These are phyloP conservation scores for Podila clonocystis DNA, from an alignment of 192 early-diverging fungal species.

Conservation along the genomic window DNA sequence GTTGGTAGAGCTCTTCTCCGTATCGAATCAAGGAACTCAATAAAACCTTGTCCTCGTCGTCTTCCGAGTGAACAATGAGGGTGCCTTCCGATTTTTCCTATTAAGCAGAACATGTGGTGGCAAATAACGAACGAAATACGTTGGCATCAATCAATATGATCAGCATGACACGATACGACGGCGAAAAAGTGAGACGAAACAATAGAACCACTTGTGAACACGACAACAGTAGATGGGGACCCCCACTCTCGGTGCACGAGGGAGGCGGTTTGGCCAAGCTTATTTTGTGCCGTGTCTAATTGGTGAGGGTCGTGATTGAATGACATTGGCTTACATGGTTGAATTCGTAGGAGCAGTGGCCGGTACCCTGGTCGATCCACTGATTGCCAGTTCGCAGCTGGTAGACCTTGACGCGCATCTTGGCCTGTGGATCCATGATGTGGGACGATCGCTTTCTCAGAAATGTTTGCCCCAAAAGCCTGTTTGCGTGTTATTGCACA, in stretches of 20 bases:
- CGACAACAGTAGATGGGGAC: too few relatives aligned
- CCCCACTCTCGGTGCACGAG: too few relatives aligned
- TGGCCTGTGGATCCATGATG: conserved; percentile 41
- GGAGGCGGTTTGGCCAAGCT: too few relatives aligned
- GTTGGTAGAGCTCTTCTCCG: conserved; percentile 75
- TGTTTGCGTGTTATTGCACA: not conserved
- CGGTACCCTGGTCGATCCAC: conserved; percentile 91
- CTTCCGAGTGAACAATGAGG: conserved; percentile 72
- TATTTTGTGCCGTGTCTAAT: too few relatives aligned
- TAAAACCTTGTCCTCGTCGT: conserved; percentile 64
- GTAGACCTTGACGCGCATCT: conserved; percentile 87
- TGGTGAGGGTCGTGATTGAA: not conserved
- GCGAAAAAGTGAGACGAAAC: too few relatives aligned
- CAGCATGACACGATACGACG: too few relatives aligned
- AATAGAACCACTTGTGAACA: too few relatives aligned
- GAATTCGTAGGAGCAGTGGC: conserved; percentile 75
- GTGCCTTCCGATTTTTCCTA: conserved; percentile 65
- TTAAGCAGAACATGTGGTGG: not conserved
- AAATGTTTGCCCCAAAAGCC: not conserved
- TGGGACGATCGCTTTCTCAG: too few relatives aligned
- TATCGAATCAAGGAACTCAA: conserved; percentile 80
- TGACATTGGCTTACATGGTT: conserved; percentile 61
- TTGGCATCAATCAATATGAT: not conserved
- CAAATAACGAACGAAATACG: not conserved
- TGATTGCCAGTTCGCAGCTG: conserved; percentile 71